Evolutionary conservation across 345 rosid genomes (phyloP).

Genomic region (Syzygium aromaticum): DNA sequence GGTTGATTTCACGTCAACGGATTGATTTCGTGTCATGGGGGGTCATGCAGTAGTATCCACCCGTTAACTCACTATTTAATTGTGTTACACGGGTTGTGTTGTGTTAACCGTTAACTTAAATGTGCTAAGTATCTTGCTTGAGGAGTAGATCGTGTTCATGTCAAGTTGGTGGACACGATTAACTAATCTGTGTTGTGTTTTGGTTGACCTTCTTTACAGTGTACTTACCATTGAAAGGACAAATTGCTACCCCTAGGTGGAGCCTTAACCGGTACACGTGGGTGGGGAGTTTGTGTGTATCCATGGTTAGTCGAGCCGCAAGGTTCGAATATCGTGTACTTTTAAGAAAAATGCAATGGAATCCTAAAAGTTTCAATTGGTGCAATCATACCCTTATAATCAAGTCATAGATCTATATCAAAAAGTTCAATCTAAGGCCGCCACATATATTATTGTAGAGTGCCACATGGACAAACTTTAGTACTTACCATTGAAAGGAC

Average conservation of each 20-base stretch:
- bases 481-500: background rate
- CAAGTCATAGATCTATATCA: background rate
- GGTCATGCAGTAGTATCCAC: background rate
- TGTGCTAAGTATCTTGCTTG: too few relatives aligned
- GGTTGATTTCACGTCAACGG: too few relatives aligned
- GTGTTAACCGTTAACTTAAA: fast-evolving
- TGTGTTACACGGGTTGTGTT: fast-evolving
- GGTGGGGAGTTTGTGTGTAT: background rate
- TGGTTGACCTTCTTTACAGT: background rate
- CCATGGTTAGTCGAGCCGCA: background rate
- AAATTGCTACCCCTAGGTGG: background rate
- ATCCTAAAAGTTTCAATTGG: background rate
- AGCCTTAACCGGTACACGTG: background rate
- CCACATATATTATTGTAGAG: background rate
- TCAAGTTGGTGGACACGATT: background rate
- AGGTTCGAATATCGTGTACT: background rate
- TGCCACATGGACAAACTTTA: background rate
- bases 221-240: background rate
- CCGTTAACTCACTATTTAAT: background rate
- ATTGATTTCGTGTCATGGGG: background rate
- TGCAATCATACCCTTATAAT: background rate
- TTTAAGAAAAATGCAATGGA: background rate
- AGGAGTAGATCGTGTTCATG: fast-evolving
- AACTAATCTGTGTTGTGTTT: fast-evolving
- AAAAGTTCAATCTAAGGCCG: background rate